Evolutionary conservation across 495 filamentous ascomycete species (phyloP).

Genomic region (Aspergillus diversus): DNA sequence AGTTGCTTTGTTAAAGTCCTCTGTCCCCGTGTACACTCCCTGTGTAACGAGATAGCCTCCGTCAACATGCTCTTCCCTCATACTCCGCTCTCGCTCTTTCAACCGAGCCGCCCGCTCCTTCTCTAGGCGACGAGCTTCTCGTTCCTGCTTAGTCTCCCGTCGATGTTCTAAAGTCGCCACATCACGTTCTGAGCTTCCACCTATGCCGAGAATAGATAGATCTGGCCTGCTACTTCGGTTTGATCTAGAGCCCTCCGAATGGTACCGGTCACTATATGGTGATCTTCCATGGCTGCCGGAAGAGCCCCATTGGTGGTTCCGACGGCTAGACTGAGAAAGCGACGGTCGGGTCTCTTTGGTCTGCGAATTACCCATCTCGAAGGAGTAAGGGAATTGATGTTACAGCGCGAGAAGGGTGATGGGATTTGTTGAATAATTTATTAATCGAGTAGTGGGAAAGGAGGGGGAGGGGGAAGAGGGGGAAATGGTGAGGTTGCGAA

Average conservation of each 20-base stretch:
- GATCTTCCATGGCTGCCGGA: constrained; percentile 39
- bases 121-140: constrained; percentile 83
- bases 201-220: constrained; percentile 59
- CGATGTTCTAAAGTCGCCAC: constrained; percentile 54
- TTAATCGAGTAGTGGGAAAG: constrained; percentile 5
- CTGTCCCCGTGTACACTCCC: constrained; percentile 86
- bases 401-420: neutral
- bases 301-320: constrained; percentile 42
- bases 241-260: constrained; percentile 45
- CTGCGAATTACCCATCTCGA: constrained; percentile 61
- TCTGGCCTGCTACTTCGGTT: constrained; percentile 58
- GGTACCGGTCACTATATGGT: constrained; percentile 40
- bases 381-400: constrained; percentile 14
- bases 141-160: constrained; percentile 87
- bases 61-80: constrained; percentile 91
- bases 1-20: constrained; percentile 89
- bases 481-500: constrained; percentile 22
- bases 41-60: constrained; percentile 94
- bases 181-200: constrained; percentile 47
- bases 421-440: constrained; percentile 6
- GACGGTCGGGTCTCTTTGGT: constrained; percentile 60
- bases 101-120: constrained; percentile 72
- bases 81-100: constrained; percentile 88
- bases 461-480: constrained; percentile 4
- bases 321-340: constrained; percentile 33